Evolutionary conservation across 192 early-diverging fungal species (phyloP).

Genomic region (Coemansia sp.): DNA sequence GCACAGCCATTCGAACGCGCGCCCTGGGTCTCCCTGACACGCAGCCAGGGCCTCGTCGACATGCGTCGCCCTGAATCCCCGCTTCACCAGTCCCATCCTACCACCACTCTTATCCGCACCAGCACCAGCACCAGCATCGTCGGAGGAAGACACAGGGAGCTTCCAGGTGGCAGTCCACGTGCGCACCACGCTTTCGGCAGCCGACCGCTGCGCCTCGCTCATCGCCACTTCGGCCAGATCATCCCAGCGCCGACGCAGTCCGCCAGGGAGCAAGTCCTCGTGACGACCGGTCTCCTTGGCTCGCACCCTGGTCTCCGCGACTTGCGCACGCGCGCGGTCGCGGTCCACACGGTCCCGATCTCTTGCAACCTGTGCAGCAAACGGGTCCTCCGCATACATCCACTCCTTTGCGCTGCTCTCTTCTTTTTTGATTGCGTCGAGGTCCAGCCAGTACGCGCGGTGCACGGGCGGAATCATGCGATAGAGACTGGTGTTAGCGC

Average conservation of each 20-base stretch:
- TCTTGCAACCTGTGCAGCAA: constrained; percentile 60
- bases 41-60: constrained; percentile 72
- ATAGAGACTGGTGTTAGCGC: constrained; percentile 64
- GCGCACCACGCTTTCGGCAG: constrained; percentile 72
- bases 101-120: not conserved
- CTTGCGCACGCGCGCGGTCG: constrained; percentile 1
- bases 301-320: constrained; percentile 39
- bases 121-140: no score
- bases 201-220: constrained; percentile 59
- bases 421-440: constrained; percentile 46
- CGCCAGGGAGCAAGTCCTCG: constrained; percentile 28
- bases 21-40: constrained; percentile 47
- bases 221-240: constrained; percentile 68
- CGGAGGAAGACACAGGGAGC: not conserved
- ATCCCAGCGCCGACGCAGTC: constrained; percentile 32
- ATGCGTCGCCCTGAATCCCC: constrained; percentile 76
- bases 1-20: constrained; percentile 84
- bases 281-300: constrained; percentile 44
- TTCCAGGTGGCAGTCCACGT: constrained; percentile 42
- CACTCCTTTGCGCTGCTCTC: constrained; percentile 23
- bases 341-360: constrained; percentile 34
- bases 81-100: constrained; percentile 2
- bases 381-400: constrained; percentile 81
- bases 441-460: constrained; percentile 71
- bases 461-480: constrained; percentile 75